Evolutionary conservation across 805 yeast species (phyloP), one percentile per base, ranked within the genome.

Genomic region (Ogataea nonfermentans): DNA sequence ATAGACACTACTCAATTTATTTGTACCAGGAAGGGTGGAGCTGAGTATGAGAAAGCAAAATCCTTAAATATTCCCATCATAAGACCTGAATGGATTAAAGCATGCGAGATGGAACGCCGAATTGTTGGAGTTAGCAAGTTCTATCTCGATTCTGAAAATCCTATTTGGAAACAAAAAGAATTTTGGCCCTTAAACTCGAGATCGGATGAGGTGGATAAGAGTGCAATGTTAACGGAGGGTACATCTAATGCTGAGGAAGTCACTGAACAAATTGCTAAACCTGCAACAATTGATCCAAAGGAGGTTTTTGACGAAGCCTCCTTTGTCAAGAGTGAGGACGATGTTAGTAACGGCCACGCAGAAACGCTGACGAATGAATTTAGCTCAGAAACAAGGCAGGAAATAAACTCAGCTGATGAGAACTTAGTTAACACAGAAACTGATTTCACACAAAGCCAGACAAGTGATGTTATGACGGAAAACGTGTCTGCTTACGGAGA

Each of bases 1-100:
- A 84, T 91, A 40, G 97, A 91, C 56, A 93, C 99, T 1, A 93
- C 99, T 1, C 99, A 93, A 62, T 93, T 84, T 56, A 71, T 93
- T n/a, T 75, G 84, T 46, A 82, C 95, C 11, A 72, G 76, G 14
- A 79, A 80, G 34, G 67, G 68, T 29, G 88, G 87, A n/a, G 63
- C 68, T 36, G 72, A 81, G 12, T 84, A 77, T 66, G 71, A 79
- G 46, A 82, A 79, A 57, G 99, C 98, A 1, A 72, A 74, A 46
- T 89, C 83, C 37, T 76, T 79, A 67, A 93, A 89, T 57, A 88
- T 93, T 40, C 99, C 99, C 2, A 77, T 93, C 27, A 90, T 93
- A 19, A 76, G 95, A 61, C 98, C 99, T 0, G 97, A 93, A 60
- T 93, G 98, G 98, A 68, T 93, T 41, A 83, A 84, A 62, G 96